Percentiles rank a stretch among this genome's conserved stretches.
These are phyloP conservation scores for Fusarium cyanostomum DNA, from an alignment of 2,329 filamentous ascomycete genomes.

Conservation along the genomic window DNA sequence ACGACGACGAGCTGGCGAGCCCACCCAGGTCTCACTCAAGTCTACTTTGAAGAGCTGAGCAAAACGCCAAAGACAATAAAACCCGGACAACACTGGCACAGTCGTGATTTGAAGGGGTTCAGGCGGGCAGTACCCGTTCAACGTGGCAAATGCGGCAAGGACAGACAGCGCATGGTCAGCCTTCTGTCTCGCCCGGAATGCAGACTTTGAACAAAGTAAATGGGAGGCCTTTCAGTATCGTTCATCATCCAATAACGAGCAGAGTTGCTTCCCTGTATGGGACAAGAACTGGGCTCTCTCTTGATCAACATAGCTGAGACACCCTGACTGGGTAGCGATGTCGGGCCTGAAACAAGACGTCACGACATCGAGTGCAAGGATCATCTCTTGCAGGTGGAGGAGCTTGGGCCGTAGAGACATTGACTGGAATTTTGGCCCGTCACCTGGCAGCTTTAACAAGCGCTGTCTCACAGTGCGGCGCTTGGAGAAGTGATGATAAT, in stretches of 20 bases:
- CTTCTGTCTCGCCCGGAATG: slow-evolving; percentile 26
- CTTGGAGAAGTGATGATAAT: background rate
- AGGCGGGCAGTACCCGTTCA: background rate
- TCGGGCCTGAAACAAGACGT: slow-evolving; percentile 36
- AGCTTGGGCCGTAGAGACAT: slow-evolving; percentile 15
- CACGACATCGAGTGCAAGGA: slow-evolving; percentile 25
- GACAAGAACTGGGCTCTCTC: background rate
- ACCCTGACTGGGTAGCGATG: slow-evolving; percentile 12
- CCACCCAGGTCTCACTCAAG: background rate
- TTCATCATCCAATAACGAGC: slow-evolving; percentile 13
- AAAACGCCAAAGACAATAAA: slow-evolving; percentile 18
- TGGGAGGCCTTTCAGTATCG: slow-evolving; percentile 13
- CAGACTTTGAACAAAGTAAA: background rate
- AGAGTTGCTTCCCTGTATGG: slow-evolving; percentile 21
- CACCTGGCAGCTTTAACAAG: slow-evolving; percentile 10
- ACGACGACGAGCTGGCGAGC: no score
- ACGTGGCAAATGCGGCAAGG: background rate
- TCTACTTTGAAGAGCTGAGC: slow-evolving; percentile 2
- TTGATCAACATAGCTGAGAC: slow-evolving; percentile 22
- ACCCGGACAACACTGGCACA: slow-evolving; percentile 32
- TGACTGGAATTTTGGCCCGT: slow-evolving; percentile 25
- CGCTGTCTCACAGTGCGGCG: slow-evolving; percentile 3
- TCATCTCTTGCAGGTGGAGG: background rate
- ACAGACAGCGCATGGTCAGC: slow-evolving; percentile 6
- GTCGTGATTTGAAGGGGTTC: background rate